Evolutionary conservation across 2,329 filamentous ascomycete genomes (phyloP).

Genomic region (Pezicula neosporulosa): DNA sequence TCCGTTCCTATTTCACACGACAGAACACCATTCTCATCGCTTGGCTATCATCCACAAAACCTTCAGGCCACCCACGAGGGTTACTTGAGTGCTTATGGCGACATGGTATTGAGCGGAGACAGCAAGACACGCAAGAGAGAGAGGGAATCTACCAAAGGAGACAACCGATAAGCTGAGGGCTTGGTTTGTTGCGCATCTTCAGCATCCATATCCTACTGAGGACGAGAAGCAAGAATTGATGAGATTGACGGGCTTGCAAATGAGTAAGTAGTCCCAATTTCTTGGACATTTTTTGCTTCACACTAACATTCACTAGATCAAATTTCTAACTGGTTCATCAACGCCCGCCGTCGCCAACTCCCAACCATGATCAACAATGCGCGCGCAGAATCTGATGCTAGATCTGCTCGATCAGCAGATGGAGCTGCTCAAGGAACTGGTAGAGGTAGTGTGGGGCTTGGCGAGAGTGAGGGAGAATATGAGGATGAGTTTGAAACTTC

Average conservation of each 20-base stretch:
- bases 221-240: slow-evolving; percentile 84
- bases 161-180: slow-evolving; percentile 76
- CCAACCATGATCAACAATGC: slow-evolving; percentile 53
- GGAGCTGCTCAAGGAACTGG: slow-evolving; percentile 22
- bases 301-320: slow-evolving; percentile 43
- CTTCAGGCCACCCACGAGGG: slow-evolving; percentile 1
- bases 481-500: slow-evolving; percentile 16
- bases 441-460: neutral
- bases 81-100: slow-evolving; percentile 3
- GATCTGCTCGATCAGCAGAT: slow-evolving; percentile 12
- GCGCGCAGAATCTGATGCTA: slow-evolving; percentile 25
- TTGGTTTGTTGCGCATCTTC: slow-evolving; percentile 76
- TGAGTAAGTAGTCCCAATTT: slow-evolving; percentile 58
- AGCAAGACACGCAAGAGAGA: slow-evolving; percentile 48
- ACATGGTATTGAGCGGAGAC: slow-evolving; percentile 11
- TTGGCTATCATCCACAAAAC: slow-evolving; percentile 6
- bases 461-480: slow-evolving; percentile 29
- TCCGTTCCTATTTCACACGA: slow-evolving; percentile 10
- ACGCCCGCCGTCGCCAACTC: slow-evolving; percentile 65
- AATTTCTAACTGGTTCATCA: slow-evolving; percentile 82
- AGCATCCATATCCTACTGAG: slow-evolving; percentile 83
- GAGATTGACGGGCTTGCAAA: slow-evolving; percentile 70
- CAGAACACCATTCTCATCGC: slow-evolving; percentile 19
- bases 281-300: neutral
- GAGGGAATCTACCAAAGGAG: slow-evolving; percentile 88